Evolutionary conservation across 352 stramenopile genomes (phyloP).

Genomic region (Phytophthora multivora): DNA sequence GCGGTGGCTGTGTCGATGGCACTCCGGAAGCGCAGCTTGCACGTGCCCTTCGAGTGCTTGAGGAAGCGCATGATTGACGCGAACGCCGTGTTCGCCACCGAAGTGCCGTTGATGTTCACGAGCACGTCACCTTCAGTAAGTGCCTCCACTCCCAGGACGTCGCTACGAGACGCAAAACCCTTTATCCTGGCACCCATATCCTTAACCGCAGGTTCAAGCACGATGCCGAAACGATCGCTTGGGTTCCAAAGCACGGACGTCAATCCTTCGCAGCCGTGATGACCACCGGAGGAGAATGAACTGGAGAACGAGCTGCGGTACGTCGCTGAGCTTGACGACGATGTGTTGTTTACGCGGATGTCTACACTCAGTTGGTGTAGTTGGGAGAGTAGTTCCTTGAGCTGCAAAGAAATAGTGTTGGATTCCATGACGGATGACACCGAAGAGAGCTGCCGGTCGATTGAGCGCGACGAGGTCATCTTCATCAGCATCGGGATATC

Average conservation of each 20-base stretch:
- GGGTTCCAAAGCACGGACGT: constrained; percentile 80
- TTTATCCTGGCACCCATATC: constrained; percentile 68
- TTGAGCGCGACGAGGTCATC: constrained; percentile 43
- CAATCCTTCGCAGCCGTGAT: constrained; percentile 17
- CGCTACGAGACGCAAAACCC: constrained; percentile 64
- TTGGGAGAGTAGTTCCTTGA: constrained; percentile 74
- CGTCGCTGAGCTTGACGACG: constrained; percentile 51
- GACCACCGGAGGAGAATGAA: constrained; percentile 43
- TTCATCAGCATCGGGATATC: constrained; percentile 50
- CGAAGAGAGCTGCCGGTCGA: constrained; percentile 41
- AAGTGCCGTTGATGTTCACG: constrained; percentile 77
- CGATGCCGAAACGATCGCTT: constrained; percentile 72
- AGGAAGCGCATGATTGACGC: constrained; percentile 77
- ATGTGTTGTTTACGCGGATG: constrained; percentile 57
- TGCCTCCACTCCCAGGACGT: constrained; percentile 70
- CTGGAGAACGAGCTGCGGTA: constrained; percentile 82
- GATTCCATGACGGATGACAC: constrained; percentile 42
- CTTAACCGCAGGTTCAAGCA: constrained; percentile 53
- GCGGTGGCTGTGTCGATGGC: constrained; percentile 2
- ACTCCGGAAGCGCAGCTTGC: constrained; percentile 71
- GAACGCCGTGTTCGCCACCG: constrained; percentile 56
- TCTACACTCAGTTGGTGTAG: constrained; percentile 75
- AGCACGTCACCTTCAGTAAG: constrained; percentile 67
- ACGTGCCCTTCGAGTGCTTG: constrained; percentile 79
- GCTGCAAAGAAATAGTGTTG: constrained; percentile 63